phyloP scores from a whole-genome alignment of 495 filamentous ascomycete genomes.

The Podospora sp. region DNA sequence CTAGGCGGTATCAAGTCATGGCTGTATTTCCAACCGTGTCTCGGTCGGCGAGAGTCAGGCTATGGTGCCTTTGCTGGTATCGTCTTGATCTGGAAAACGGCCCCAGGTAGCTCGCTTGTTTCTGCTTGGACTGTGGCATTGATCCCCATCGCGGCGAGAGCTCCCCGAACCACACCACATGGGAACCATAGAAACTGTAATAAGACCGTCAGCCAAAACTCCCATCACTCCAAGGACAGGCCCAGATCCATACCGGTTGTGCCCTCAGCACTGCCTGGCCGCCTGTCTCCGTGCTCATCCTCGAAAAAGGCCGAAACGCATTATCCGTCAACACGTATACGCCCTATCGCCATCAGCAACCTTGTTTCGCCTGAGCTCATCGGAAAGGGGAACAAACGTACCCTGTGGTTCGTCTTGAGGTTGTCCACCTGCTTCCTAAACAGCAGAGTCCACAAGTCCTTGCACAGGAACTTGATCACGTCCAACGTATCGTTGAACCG shows the following conservation, averaged over 20 bases:
- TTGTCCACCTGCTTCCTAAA: constrained; percentile 98
- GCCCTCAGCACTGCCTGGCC: constrained; percentile 71
- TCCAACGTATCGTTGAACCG: constrained; percentile 86
- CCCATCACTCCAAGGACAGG: neutral
- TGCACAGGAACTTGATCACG: constrained; percentile 97
- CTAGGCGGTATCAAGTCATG: too few relatives aligned
- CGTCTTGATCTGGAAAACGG: constrained; percentile 96
- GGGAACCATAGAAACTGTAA: constrained; percentile 89
- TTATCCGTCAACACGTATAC: constrained; percentile 97
- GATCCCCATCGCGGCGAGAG: constrained; percentile 86
- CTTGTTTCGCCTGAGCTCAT: neutral
- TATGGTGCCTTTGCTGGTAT: constrained; percentile 56
- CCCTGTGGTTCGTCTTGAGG: constrained; percentile 95
- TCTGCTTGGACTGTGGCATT: constrained; percentile 89
- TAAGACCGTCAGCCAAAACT: constrained; percentile 10
- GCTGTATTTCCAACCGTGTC: neutral
- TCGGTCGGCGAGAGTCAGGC: neutral
- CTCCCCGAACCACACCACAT: constrained; percentile 86
- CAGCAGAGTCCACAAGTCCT: constrained; percentile 91
- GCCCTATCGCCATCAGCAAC: constrained; percentile 54
- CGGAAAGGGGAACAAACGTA: constrained; percentile 40
- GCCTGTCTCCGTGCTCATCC: constrained; percentile 79
- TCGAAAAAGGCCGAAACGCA: constrained; percentile 80
- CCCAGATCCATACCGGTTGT: constrained; percentile 67
- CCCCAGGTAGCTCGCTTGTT: constrained; percentile 78